Conservation (phyloP, 805 yeast species). For the Candida chauliodis region DNA sequence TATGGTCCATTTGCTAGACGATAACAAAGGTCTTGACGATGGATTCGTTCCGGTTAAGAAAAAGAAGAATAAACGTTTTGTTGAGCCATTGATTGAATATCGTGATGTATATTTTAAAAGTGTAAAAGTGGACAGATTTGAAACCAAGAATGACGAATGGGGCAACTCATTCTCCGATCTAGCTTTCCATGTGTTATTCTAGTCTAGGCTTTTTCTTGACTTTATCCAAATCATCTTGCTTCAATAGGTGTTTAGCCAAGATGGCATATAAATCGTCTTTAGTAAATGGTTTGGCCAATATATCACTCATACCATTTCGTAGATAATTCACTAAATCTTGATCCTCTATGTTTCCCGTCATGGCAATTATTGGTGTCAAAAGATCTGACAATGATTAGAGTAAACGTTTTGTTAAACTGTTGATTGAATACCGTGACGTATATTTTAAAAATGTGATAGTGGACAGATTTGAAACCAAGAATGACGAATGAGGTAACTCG, state of each 20-base stretch:
- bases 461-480: slow-evolving; percentile 16
- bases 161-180: slow-evolving; percentile 52
- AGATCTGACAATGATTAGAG: too few species aligned
- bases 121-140: slow-evolving; percentile 17
- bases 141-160: slow-evolving; percentile 37
- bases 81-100: slow-evolving; percentile 32
- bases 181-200: slow-evolving; percentile 35
- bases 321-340: slow-evolving; percentile 76
- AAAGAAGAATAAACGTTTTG: slow-evolving; percentile 19
- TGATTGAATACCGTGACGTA: slow-evolving; percentile 25
- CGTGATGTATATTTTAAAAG: slow-evolving; percentile 28
- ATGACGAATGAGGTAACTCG: slow-evolving; percentile 47
- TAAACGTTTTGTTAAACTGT: slow-evolving; percentile 27
- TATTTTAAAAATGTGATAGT: slow-evolving; percentile 29
- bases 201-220: slow-evolving; percentile 5
- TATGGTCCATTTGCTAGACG: slow-evolving; percentile 23
- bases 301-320: slow-evolving; percentile 88
- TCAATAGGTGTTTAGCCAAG: slow-evolving; percentile 66
- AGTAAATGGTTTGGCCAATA: slow-evolving; percentile 90
- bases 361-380: slow-evolving; percentile 93
- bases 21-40: slow-evolving; percentile 11
- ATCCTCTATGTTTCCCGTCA: slow-evolving; percentile 87
- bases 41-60: slow-evolving; percentile 9
- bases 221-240: slow-evolving; percentile 19
- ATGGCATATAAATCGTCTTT: slow-evolving; percentile 79